Percentiles rank a stretch among this genome's conserved stretches.
phyloP scores from a whole-genome alignment of 176 grass and related monocot species.

The Lolium multiflorum region DNA sequence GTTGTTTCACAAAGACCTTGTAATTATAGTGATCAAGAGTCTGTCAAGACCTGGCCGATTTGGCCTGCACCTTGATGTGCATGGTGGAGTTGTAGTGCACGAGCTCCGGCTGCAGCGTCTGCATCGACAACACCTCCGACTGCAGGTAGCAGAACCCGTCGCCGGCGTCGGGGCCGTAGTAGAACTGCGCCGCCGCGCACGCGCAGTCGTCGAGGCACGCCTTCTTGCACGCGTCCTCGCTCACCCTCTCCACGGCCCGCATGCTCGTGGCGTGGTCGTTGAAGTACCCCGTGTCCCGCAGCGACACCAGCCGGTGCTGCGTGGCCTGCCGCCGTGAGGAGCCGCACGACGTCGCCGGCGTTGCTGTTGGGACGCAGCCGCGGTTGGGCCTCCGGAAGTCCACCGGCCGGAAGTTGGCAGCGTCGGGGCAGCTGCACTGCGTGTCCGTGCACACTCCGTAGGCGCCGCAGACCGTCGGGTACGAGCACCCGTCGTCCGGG shows the following conservation, averaged over 20 bases:
- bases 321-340: not conserved
- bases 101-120: conserved; percentile 18
- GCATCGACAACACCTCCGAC: conserved; percentile 50
- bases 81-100: conserved; percentile 56
- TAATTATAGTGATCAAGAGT: no score
- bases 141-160: conserved; percentile 53
- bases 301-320: conserved; percentile 40
- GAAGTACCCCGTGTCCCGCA: conserved; percentile 40
- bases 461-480: conserved; percentile 55
- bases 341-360: conserved; percentile 22
- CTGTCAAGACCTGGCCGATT: not conserved
- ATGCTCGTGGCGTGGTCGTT: conserved; percentile 45
- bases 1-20: not conserved
- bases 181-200: conserved; percentile 52
- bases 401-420: conserved; percentile 47
- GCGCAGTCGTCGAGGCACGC: conserved; percentile 50
- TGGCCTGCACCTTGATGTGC: conserved; percentile 47
- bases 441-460: conserved; percentile 58
- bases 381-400: conserved; percentile 49
- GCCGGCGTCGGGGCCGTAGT: conserved; percentile 34
- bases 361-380: conserved; percentile 42
- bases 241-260: conserved; percentile 37
- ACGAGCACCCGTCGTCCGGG: conserved; percentile 44
- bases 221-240: conserved; percentile 48
- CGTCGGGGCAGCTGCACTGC: conserved; percentile 64